Evolutionary conservation across 805 yeast species (phyloP).

Genomic region (Pichia kluyveri): DNA sequence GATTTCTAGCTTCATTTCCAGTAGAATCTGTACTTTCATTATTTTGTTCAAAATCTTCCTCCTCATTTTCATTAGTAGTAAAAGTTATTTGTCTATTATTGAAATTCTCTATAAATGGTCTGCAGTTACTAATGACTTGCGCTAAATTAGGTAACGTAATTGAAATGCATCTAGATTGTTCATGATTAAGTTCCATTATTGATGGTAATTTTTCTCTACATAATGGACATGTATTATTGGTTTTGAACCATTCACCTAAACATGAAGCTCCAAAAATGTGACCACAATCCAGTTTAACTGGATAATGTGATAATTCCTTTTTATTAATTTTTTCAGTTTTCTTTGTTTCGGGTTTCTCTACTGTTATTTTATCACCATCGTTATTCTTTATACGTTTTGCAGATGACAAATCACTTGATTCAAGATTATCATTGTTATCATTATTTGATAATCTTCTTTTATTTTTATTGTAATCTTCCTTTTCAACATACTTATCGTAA

Average conservation of each 20-base stretch:
- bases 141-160: conserved; percentile 30
- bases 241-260: conserved; percentile 71
- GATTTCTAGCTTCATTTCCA: background rate
- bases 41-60: background rate
- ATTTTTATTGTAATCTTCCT: conserved; percentile 1
- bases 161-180: conserved; percentile 17
- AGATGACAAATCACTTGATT: background rate
- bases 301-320: conserved; percentile 40
- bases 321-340: conserved; percentile 3
- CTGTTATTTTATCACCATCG: conserved; percentile 5
- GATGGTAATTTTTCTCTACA: conserved; percentile 56
- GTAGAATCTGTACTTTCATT: background rate
- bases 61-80: conserved; percentile 23
- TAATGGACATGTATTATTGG: conserved; percentile 73
- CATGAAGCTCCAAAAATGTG: conserved; percentile 87
- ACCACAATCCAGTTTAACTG: conserved; percentile 73
- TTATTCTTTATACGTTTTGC: background rate
- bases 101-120: conserved; percentile 23
- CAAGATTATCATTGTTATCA: conserved; percentile 1
- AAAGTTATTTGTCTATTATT: conserved; percentile 24
- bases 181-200: conserved; percentile 12
- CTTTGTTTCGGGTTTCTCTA: conserved; percentile 1
- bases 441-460: background rate
- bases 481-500: conserved; percentile 42
- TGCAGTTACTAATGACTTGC: conserved; percentile 23